A percentile compares a stretch with the other conserved stretches of the same genome.
These are phyloP conservation scores for Eucalyptus rudis DNA, from an alignment of 345 rosid species.

Conservation along the genomic window DNA sequence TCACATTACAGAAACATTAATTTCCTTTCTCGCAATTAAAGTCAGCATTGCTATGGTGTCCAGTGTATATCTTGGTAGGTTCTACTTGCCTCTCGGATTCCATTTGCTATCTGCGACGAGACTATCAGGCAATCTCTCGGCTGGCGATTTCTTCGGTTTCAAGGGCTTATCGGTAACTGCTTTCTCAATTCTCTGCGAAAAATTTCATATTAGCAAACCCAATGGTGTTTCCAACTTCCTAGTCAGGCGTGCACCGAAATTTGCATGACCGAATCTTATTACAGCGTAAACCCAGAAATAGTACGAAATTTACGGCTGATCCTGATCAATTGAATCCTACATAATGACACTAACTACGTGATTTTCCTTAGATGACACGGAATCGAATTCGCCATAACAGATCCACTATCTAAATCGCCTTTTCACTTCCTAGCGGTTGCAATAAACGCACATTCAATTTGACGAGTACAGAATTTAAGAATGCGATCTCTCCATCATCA, in stretches of 20 bases:
- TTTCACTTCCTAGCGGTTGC: neutral
- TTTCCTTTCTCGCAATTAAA: neutral
- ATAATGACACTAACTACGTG: neutral
- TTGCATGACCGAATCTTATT: neutral
- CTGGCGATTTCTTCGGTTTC: slow-evolving; percentile 3
- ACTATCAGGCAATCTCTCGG: slow-evolving; percentile 4
- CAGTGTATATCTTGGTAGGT: neutral
- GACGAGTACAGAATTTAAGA: neutral
- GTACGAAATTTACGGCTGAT: neutral
- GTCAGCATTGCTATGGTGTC: neutral
- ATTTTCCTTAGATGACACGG: neutral
- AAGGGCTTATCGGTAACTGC: neutral
- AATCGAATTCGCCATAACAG: neutral
- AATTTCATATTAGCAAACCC: neutral
- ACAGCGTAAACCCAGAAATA: neutral
- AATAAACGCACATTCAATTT: neutral
- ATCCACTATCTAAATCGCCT: neutral
- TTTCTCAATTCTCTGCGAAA: neutral
- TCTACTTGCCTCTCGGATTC: slow-evolving; percentile 50
- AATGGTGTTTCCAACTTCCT: neutral
- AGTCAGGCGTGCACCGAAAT: neutral
- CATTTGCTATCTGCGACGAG: slow-evolving; percentile 20
- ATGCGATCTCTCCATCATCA: neutral
- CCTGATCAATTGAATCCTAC: neutral
- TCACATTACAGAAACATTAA: neutral